phyloP scores from a whole-genome alignment of 179 eudicot genomes.

The Nepenthes alata region DNA sequence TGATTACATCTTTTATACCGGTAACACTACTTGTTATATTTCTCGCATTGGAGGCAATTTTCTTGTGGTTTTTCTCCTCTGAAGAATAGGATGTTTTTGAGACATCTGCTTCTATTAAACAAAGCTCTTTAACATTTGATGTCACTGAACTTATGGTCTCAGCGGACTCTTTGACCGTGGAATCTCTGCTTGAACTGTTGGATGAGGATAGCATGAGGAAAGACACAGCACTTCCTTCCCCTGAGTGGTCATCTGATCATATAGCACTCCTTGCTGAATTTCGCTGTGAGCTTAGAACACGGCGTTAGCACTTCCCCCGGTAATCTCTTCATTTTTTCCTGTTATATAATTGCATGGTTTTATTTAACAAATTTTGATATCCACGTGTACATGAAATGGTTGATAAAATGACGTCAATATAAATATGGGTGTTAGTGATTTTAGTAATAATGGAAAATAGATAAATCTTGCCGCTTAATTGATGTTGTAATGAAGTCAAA shows the following conservation, averaged over 20 bases:
- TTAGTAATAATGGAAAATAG: too few species aligned
- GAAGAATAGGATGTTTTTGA: background rate
- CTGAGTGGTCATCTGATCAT: slow-evolving; percentile 99
- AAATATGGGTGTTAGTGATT: too few species aligned
- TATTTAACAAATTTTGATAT: too few species aligned
- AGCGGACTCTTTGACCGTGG: slow-evolving; percentile 94
- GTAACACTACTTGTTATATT: slow-evolving; percentile 19
- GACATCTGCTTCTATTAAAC: background rate
- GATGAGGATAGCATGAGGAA: slow-evolving; percentile 93
- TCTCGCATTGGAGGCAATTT: background rate
- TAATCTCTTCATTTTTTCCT: background rate
- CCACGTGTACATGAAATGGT: too few species aligned
- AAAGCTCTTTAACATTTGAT: background rate
- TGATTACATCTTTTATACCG: slow-evolving; percentile 90
- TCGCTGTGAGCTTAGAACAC: slow-evolving; percentile 75
- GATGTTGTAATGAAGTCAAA: too few species aligned
- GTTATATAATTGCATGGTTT: too few species aligned
- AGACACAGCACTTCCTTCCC: slow-evolving; percentile 99
- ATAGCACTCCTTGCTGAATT: slow-evolving; percentile 94
- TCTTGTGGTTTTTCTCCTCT: background rate
- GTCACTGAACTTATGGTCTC: slow-evolving; percentile 17
- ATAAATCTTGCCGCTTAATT: too few species aligned
- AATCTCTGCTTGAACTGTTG: slow-evolving; percentile 83
- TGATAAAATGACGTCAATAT: too few species aligned
- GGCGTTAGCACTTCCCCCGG: slow-evolving; percentile 37